Percentiles rank a stretch among this genome's conserved stretches.
phyloP scores from a whole-genome alignment of 805 yeast species.

The Metschnikowia cerradonensis region DNA sequence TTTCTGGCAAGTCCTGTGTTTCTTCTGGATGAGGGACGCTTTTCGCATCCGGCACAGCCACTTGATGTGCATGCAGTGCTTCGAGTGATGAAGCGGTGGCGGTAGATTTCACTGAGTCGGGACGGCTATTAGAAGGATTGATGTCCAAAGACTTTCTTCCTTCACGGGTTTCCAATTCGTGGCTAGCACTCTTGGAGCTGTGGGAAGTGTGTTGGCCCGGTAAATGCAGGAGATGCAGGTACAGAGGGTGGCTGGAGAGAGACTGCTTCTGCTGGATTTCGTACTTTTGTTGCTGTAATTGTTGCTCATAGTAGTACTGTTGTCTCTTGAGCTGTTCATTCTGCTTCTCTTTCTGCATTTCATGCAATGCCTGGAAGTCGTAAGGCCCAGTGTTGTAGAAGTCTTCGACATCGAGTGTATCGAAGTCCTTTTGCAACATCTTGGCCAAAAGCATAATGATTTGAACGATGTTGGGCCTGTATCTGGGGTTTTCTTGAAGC shows the following conservation, averaged over 20 bases:
- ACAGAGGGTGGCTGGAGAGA: constrained; percentile 10
- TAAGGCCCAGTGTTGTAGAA: constrained; percentile 51
- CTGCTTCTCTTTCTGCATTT: constrained; percentile 42
- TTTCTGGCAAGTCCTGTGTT: not conserved
- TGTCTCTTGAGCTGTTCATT: constrained; percentile 33
- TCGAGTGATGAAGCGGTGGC: not conserved
- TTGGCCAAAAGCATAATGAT: constrained; percentile 63
- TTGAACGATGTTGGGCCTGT: constrained; percentile 85
- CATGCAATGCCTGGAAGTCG: constrained; percentile 52
- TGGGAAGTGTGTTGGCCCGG: constrained; percentile 7
- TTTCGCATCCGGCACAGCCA: not conserved
- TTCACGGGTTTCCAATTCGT: not conserved
- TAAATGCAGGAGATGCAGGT: constrained; percentile 7
- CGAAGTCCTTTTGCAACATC: constrained; percentile 36
- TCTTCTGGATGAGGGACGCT: not conserved
- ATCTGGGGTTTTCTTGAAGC: constrained; percentile 76
- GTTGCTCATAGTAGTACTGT: constrained; percentile 40
- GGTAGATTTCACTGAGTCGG: not conserved
- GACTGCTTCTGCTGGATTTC: constrained; percentile 19
- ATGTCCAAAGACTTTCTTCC: not conserved
- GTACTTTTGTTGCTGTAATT: constrained; percentile 25
- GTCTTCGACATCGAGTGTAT: constrained; percentile 33
- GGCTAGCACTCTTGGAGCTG: constrained; percentile 1
- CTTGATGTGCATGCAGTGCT: not conserved
- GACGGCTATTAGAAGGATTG: not conserved